These are phyloP conservation scores for Boletus semigastroideus DNA, from an alignment of 1,284 basidiomycete species.

Conservation along the genomic window DNA sequence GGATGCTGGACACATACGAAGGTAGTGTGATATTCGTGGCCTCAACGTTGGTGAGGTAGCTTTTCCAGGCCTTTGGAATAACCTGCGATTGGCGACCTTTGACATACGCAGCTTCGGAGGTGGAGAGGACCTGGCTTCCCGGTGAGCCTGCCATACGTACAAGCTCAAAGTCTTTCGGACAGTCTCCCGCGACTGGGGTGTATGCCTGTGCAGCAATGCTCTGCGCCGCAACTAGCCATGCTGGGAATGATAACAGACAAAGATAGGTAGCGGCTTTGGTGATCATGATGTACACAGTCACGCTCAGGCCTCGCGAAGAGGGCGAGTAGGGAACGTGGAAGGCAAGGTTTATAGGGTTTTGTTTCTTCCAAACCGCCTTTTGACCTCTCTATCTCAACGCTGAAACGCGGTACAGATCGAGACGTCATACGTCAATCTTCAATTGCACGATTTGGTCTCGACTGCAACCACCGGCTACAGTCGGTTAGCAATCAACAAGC, in stretches of 20 bases:
- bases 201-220: conserved; percentile 14
- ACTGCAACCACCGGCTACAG: too few species aligned
- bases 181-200: conserved; percentile 27
- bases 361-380: neutral
- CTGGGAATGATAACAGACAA: conserved; percentile 6
- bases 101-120: conserved; percentile 1
- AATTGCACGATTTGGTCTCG: too few species aligned
- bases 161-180: conserved; percentile 32
- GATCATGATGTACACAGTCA: neutral
- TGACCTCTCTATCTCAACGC: neutral
- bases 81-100: neutral
- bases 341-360: neutral
- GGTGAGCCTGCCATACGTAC: conserved; percentile 32
- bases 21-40: conserved; percentile 28
- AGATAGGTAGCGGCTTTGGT: neutral
- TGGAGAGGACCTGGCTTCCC: conserved; percentile 29
- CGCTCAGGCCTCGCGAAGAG: neutral
- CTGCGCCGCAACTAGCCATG: conserved; percentile 1
- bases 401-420: neutral
- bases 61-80: neutral
- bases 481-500: too few species aligned
- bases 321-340: neutral
- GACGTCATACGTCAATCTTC: too few species aligned
- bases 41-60: conserved; percentile 31
- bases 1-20: conserved; percentile 35